Evolutionary conservation across 164 flowering plant genomes (phyloP).

Genomic region (Warburgia ugandensis): DNA sequence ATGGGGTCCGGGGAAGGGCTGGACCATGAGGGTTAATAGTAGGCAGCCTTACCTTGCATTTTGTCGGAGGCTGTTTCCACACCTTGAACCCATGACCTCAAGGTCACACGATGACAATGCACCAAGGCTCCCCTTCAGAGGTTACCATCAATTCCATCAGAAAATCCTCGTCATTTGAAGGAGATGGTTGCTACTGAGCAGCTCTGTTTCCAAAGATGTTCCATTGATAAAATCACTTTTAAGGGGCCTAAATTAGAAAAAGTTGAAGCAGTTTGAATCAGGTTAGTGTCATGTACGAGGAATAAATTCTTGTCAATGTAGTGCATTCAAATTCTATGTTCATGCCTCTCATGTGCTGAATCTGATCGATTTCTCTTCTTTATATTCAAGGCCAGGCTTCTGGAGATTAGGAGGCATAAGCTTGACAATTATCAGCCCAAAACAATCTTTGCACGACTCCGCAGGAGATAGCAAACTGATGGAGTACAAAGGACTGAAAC

Average conservation of each 20-base stretch:
- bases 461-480: constrained; percentile 18
- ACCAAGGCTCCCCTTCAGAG: too few species aligned
- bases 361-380: background rate
- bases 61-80: too few species aligned
- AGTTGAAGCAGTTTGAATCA: constrained; percentile 71
- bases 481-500: constrained; percentile 22
- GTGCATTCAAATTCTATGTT: background rate
- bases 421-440: constrained; percentile 26
- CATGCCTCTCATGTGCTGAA: background rate
- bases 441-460: constrained; percentile 8
- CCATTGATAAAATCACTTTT: constrained; percentile 56
- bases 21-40: too few species aligned
- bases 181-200: constrained; percentile 18
- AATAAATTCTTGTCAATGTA: background rate
- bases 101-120: too few species aligned
- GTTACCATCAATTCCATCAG: constrained; percentile 26
- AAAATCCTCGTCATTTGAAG: constrained; percentile 11
- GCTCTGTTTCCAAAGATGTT: constrained; percentile 59
- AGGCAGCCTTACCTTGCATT: too few species aligned
- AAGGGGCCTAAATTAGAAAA: constrained; percentile 56
- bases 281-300: constrained; percentile 32
- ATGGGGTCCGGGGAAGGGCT: too few species aligned
- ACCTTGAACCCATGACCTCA: too few species aligned
- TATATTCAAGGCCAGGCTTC: constrained; percentile 49
- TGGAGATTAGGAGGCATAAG: constrained; percentile 71